Evolutionary conservation across 2,329 filamentous ascomycete genomes (phyloP).

Genomic region (Colletotrichum endophyticum): DNA sequence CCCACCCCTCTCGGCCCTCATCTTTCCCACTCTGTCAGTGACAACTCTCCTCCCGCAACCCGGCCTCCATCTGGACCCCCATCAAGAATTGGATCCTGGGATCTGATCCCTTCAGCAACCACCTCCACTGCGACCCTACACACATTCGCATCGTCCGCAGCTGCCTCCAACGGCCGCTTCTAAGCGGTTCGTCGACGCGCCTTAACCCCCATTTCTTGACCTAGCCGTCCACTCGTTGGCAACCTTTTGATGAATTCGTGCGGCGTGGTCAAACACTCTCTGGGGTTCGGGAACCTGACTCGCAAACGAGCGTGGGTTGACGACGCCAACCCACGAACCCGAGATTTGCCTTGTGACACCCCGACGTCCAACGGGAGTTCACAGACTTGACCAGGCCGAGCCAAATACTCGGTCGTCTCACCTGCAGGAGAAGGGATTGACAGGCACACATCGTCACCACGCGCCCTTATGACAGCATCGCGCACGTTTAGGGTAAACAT

Average conservation of each 20-base stretch:
- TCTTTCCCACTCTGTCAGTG: not conserved
- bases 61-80: not conserved
- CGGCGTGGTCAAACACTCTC: not conserved
- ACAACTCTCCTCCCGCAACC: not conserved
- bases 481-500: not conserved
- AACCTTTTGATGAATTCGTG: not conserved
- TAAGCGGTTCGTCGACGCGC: not conserved
- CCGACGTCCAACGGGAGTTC: not conserved
- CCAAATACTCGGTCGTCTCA: constrained; percentile 17
- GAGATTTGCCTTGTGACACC: constrained; percentile 7
- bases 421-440: constrained; percentile 1
- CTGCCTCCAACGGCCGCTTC: not conserved
- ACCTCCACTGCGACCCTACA: constrained; percentile 3
- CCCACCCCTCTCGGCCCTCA: not conserved
- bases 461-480: constrained; percentile 17
- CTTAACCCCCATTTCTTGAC: not conserved
- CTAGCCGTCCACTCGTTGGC: not conserved
- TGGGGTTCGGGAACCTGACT: constrained; percentile 4
- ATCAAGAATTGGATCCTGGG: constrained; percentile 7
- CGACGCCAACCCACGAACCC: not conserved
- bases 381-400: not conserved
- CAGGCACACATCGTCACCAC: constrained; percentile 18
- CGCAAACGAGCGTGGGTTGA: not conserved
- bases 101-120: constrained; percentile 19
- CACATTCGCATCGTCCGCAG: not conserved